These are phyloP conservation scores for Sanghuangporus sanghuang DNA, from an alignment of 1,284 basidiomycete genomes.

Conservation along the genomic window DNA sequence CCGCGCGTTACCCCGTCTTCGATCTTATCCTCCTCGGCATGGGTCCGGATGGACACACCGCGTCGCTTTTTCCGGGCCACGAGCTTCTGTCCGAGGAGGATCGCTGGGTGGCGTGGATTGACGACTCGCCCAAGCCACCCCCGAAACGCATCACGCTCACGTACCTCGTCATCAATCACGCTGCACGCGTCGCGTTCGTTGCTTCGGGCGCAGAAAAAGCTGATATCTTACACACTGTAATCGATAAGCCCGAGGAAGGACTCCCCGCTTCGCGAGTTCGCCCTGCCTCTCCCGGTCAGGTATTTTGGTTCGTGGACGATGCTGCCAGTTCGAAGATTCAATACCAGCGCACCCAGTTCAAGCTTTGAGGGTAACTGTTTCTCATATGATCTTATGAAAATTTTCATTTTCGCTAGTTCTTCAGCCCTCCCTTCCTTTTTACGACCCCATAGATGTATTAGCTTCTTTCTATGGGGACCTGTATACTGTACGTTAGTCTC, in stretches of 20 bases:
- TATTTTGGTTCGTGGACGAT: slow-evolving; percentile 91
- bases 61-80: slow-evolving; percentile 92
- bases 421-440: background rate
- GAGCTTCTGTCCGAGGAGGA: slow-evolving; percentile 79
- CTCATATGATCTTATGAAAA: background rate
- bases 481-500: background rate
- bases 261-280: slow-evolving; percentile 80
- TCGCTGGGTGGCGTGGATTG: slow-evolving; percentile 91
- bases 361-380: background rate
- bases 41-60: slow-evolving; percentile 96
- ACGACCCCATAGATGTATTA: background rate
- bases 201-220: slow-evolving; percentile 82
- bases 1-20: slow-evolving; percentile 91
- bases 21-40: slow-evolving; percentile 92
- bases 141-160: slow-evolving; percentile 86
- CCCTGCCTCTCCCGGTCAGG: slow-evolving; percentile 58
- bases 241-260: slow-evolving; percentile 79
- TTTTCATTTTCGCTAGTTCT: background rate
- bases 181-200: slow-evolving; percentile 83
- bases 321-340: slow-evolving; percentile 64
- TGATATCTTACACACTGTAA: slow-evolving; percentile 66
- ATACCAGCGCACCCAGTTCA: slow-evolving; percentile 29
- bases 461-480: background rate
- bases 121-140: slow-evolving; percentile 95
- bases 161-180: slow-evolving; percentile 91